These are phyloP conservation scores for Hanseniaspora vineae DNA, from an alignment of 805 yeast species.

Conservation along the genomic window DNA sequence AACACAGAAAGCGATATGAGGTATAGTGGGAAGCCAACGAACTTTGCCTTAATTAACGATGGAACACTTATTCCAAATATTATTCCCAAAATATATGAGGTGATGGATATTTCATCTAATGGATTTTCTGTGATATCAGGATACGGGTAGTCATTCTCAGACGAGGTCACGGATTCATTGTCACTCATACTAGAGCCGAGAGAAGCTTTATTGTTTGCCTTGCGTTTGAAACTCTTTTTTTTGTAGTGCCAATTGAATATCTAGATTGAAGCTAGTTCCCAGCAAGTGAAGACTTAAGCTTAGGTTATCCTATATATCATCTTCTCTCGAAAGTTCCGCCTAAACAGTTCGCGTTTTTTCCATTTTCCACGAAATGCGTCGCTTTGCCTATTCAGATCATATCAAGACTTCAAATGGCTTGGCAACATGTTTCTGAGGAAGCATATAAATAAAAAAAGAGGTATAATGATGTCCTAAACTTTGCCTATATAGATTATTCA, in stretches of 20 bases:
- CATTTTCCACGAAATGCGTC: too few species aligned
- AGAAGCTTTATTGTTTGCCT: neutral
- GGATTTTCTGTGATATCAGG: conserved; percentile 30
- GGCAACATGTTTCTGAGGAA: too few species aligned
- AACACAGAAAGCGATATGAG: conserved; percentile 42
- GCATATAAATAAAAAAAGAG: too few species aligned
- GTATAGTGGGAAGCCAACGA: conserved; percentile 34
- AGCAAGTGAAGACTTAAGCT: neutral
- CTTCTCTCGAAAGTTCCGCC: too few species aligned
- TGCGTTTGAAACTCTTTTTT: neutral
- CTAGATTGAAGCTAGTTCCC: neutral
- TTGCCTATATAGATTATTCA: neutral
- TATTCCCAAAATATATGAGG: conserved; percentile 33
- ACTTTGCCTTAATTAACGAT: conserved; percentile 15
- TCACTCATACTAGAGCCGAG: neutral
- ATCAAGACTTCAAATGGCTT: too few species aligned
- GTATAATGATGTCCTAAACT: neutral
- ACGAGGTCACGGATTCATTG: neutral
- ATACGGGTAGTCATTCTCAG: neutral
- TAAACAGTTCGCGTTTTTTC: too few species aligned
- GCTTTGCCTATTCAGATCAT: too few species aligned
- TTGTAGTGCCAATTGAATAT: neutral
- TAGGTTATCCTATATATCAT: neutral
- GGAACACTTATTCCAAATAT: conserved; percentile 29
- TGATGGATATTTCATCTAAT: conserved; percentile 29